Conservation (phyloP, 192 early-diverging fungal genomes). For the Gryganskiella cystojenkinii region DNA sequence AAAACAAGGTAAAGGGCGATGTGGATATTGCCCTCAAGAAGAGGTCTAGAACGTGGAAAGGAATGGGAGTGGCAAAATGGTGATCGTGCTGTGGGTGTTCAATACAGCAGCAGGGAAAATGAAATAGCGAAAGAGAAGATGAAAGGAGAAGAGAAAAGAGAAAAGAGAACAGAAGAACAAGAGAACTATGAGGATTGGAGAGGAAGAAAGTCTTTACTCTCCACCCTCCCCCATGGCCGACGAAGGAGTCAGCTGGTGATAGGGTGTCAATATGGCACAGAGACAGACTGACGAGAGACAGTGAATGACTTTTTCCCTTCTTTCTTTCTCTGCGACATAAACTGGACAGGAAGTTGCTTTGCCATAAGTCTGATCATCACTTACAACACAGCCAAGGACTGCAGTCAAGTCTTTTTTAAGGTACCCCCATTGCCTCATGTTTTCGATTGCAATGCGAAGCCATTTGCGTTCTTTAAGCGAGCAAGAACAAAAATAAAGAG, state of each 20-base stretch:
- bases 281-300: background rate
- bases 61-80: background rate
- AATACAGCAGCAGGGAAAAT: too few species aligned
- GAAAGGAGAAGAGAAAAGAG: background rate
- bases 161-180: constrained; percentile 1
- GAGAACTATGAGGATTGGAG: too few species aligned
- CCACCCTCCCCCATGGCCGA: background rate
- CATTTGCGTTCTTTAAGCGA: too few species aligned
- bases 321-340: too few species aligned
- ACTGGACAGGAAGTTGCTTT: too few species aligned
- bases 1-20: background rate
- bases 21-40: background rate
- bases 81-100: background rate
- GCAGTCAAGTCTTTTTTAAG: too few species aligned
- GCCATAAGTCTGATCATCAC: too few species aligned
- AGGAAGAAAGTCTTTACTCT: background rate
- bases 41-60: background rate
- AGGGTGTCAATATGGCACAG: background rate
- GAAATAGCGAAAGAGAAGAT: background rate
- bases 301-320: too few species aligned
- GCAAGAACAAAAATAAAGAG: too few species aligned
- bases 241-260: background rate
- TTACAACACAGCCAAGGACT: background rate
- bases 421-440: too few species aligned
- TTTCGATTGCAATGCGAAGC: background rate